These are phyloP conservation scores for Cucurbita moschata DNA, from an alignment of 306 rosid genomes.

Conservation along the genomic window DNA sequence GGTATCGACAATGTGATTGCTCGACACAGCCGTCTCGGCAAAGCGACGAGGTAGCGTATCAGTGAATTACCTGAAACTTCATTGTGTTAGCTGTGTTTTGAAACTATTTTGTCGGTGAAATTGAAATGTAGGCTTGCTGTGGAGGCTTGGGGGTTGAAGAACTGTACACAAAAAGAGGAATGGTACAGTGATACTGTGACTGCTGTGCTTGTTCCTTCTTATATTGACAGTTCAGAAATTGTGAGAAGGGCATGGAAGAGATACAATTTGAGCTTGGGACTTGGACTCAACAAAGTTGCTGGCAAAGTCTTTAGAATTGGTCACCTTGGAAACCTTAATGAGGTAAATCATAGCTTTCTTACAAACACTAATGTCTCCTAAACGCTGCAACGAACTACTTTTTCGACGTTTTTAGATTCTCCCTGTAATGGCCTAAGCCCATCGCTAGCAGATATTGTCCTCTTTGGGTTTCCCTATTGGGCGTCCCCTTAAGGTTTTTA, in stretches of 20 bases:
- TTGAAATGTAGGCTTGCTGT: conserved; percentile 61
- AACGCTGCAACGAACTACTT: not conserved
- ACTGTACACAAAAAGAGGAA: conserved; percentile 92
- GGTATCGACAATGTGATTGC: conserved; percentile 81
- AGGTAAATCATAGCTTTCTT: conserved; percentile 33
- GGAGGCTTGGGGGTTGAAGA: conserved; percentile 99
- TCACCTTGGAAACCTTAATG: conserved; percentile 88
- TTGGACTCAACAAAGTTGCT: conserved; percentile 89
- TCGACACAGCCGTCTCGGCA: conserved; percentile 79
- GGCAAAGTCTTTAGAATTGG: conserved; percentile 98
- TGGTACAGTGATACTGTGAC: conserved; percentile 93
- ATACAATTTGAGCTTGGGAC: conserved; percentile 89
- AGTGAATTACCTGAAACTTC: not conserved
- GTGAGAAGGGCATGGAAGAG: conserved; percentile 87
- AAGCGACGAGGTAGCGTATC: conserved; percentile 59
- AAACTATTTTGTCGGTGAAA: not conserved
- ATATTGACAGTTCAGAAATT: conserved; percentile 72
- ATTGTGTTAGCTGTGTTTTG: not conserved
- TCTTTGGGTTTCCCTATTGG: too few relatives aligned
- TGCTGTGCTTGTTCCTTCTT: conserved; percentile 80
- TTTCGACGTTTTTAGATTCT: too few relatives aligned
- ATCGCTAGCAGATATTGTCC: too few relatives aligned
- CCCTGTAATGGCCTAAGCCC: too few relatives aligned
- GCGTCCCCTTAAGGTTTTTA: too few relatives aligned
- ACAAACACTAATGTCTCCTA: not conserved